These are phyloP conservation scores for Sorghum bicolor DNA, from an alignment of 176 grass and related monocot species.

Conservation along the genomic window Sorghum_bicolor_NCBIv3 NC_012873.2:67665001-67665500, in stretches of 20 bases:
- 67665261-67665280: too few relatives aligned
- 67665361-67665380: constrained; percentile 85
- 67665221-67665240: too few relatives aligned
- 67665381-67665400: constrained; percentile 65
- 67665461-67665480: constrained; percentile 1
- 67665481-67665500: too few relatives aligned
- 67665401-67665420: constrained; percentile 25
- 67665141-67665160: constrained; percentile 85
- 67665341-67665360: background rate
- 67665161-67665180: background rate
- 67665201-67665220: too few relatives aligned
- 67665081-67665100: constrained; percentile 87
- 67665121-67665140: constrained; percentile 84
- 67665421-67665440: constrained; percentile 60
- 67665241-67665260: too few relatives aligned
- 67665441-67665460: constrained; percentile 67
- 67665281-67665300: too few relatives aligned
- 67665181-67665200: too few relatives aligned
- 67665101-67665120: constrained; percentile 53
- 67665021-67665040: constrained; percentile 43
- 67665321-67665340: too few relatives aligned
- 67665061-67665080: constrained; percentile 68
- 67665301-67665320: too few relatives aligned
- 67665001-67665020: constrained; percentile 76
- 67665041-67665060: constrained; percentile 59